phyloP scores from a whole-genome alignment of 345 rosid species.

The Turritis glabra region DNA sequence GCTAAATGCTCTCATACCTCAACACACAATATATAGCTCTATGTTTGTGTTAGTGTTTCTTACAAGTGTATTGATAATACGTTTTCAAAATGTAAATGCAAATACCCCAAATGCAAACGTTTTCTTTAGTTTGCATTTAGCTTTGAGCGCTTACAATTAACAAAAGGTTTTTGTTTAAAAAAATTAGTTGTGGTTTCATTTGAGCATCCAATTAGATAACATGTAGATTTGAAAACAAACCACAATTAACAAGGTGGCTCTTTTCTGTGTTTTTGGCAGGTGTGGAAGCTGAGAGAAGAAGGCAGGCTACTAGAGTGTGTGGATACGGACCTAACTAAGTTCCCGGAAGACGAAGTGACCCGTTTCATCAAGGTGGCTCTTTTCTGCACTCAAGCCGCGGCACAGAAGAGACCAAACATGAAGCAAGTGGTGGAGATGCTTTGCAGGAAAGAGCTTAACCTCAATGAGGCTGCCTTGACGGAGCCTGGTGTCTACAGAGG shows the following conservation, averaged over 20 bases:
- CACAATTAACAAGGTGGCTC: too few species aligned
- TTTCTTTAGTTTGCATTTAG: background rate
- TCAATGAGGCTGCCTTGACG: slow-evolving; percentile 62
- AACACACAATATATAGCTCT: background rate
- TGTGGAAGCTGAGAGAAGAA: slow-evolving; percentile 83
- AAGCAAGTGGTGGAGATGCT: slow-evolving; percentile 91
- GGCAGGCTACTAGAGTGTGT: slow-evolving; percentile 66
- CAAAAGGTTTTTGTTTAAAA: background rate
- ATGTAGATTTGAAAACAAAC: background rate
- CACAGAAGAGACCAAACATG: slow-evolving; percentile 76
- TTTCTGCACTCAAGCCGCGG: slow-evolving; percentile 78
- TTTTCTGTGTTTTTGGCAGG: slow-evolving; percentile 39
- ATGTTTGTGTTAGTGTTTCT: background rate
- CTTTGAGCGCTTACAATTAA: background rate
- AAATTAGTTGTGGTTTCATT: background rate
- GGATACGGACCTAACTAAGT: slow-evolving; percentile 62
- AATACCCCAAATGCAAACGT: background rate
- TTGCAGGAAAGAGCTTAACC: slow-evolving; percentile 55
- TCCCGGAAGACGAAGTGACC: slow-evolving; percentile 59
- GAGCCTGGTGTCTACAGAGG: slow-evolving; percentile 71
- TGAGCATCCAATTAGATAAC: background rate
- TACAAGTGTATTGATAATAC: background rate
- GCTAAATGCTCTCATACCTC: background rate
- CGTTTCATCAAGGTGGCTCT: slow-evolving; percentile 77
- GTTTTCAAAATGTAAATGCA: background rate